Evolutionary conservation across 164 flowering plant species (phyloP), one percentile per base, ranked within the genome.

Genomic region (Hamamelis virginiana): DNA sequence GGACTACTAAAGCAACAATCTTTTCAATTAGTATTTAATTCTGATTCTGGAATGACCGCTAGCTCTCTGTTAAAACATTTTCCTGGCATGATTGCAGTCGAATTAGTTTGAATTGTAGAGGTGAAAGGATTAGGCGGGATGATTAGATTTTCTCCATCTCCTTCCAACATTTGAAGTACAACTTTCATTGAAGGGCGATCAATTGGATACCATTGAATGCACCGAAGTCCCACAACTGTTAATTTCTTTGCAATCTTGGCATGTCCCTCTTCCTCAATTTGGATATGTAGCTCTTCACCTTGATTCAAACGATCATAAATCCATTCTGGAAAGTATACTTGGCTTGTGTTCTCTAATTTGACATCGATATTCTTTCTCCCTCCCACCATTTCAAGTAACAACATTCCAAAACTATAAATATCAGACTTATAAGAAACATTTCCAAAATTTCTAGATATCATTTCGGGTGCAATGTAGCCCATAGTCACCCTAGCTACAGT

Each of bases 311-410:
- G 73, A 64, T 70, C 61, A 45, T 75, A 75, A 15, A 80, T 73
- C 80, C 83, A 77, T 26, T 77, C 75, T 4, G 80, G 78, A 19
- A 71, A 77, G 50, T 77, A 80, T 1, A 65, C 52, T 57, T 75
- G 67, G 45, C 69, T 66, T 8, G 60, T 50, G n/a, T 66, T 62
- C 3, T 53, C 70, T 16, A 25, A 41, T 10, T 9, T 26, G n/a
- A 3, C 53, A 21, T 59, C 66, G 6, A 13, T 52, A 19, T 66
- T 53, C 19, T 45, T 66, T 59, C 50, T 70, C 38, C 74, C 70
- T 6, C 66, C 77, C 15, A 66, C 74, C 77, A 75, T 75, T 47
- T 77, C 74, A 47, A 77, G 74, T 52, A 77, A 50, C 66, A 73
- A 23, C 69, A 77, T 73, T 22, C 76, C 80, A 64, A 73, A 77